Base-by-base conservation (phyloP, 208 protist species). In the Phytomonas francai region DNA sequence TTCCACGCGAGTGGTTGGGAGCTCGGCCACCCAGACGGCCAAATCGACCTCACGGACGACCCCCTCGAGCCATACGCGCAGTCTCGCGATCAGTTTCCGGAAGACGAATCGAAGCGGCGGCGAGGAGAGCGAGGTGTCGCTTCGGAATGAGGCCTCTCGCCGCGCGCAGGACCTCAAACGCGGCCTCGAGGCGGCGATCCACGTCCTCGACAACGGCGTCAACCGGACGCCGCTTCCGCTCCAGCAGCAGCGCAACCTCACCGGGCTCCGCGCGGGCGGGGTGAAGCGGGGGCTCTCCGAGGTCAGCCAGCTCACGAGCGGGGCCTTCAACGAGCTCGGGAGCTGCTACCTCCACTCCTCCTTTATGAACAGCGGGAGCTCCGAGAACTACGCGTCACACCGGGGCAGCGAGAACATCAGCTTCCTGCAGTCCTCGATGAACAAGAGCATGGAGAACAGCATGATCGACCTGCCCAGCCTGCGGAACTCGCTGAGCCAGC, bases 201-300 rank as follows among this genome's bases (percentile, higher is more conserved):
- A 92, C 58, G 87, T 96, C 22, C 79, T 93, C 29, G 90, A 93
- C 74, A 85, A 86, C 29, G 88, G 88, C 29, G 83, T 94, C 8
- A 90, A 95, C 71, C 84, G 92, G 42, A 95, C 92, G 0, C 92
- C 92, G 0, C 58, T 85, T 45, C 89, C 82, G n/a, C 80, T 97
- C 51, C 73, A 80, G 64, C 70, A 59, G 9, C 72, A 71, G 14
- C 77, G 76, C 3, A 70, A 68, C 32, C 73, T 73, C 36, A n/a
- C 71, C 0, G 67, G 72, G 28, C 66, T 71, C 25, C 68, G 74
- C 30, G 74, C 65, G 27, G 67, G 64, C 32, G 59, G 61, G 9
- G 51, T 33, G 34, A 36, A 62, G 59, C 60, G 69, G 59, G 49
- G 51, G 28, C 32, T 72, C 31, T 28, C 57, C 57, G 39, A 78